phyloP scores from a whole-genome alignment of 805 yeast species.

The Yamadazyma tumulicola region DNA sequence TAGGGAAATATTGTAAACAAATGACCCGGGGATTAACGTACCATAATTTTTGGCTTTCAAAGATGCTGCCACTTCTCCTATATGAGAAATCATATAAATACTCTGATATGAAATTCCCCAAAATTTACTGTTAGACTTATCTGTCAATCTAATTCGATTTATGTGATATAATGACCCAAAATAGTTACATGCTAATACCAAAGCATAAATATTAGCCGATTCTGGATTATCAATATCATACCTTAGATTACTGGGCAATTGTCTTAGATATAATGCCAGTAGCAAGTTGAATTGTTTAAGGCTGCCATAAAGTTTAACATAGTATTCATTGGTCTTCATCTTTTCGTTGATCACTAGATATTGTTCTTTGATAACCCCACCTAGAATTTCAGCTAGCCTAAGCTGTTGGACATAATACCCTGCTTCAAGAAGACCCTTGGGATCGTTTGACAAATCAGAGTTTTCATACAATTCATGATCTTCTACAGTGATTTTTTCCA shows the following conservation, averaged over 20 bases:
- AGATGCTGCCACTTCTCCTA: background rate
- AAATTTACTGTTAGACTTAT: conserved; percentile 3
- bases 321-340: background rate
- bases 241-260: conserved; percentile 5
- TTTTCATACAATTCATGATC: conserved; percentile 10
- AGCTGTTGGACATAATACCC: conserved; percentile 4
- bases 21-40: conserved; percentile 6
- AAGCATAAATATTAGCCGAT: conserved; percentile 4
- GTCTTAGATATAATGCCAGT: conserved; percentile 5
- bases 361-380: conserved; percentile 5
- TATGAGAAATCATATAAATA: conserved; percentile 4
- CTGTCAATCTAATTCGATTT: conserved; percentile 8
- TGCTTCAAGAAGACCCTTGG: conserved; percentile 1
- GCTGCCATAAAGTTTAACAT: background rate
- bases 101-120: conserved; percentile 14
- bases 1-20: conserved; percentile 8
- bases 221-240: conserved; percentile 5
- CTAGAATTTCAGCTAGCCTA: conserved; percentile 9
- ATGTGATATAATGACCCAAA: conserved; percentile 9
- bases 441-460: conserved; percentile 3
- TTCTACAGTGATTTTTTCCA: conserved; percentile 7
- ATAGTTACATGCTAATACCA: conserved; percentile 5
- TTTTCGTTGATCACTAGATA: conserved; percentile 4
- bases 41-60: background rate
- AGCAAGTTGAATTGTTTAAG: conserved; percentile 9